Evolutionary conservation across 1,139 yeast genomes (phyloP).

Genomic region (Debaryomyces subglobosus): DNA sequence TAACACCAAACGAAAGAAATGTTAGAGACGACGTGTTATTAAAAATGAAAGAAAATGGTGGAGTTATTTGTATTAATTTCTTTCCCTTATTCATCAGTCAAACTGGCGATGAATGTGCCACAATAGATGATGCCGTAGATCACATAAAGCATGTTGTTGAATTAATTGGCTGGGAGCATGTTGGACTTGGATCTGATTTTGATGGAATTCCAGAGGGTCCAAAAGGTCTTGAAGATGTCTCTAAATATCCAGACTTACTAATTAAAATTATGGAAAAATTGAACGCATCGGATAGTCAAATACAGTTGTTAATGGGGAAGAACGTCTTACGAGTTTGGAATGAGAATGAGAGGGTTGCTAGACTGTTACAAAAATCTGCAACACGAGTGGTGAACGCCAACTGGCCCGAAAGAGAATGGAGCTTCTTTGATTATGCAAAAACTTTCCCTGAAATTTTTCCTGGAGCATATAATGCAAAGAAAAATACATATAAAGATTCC

Average conservation of each 20-base stretch:
- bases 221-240: constrained; percentile 53
- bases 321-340: constrained; percentile 51
- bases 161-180: constrained; percentile 56
- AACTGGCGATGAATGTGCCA: constrained; percentile 16
- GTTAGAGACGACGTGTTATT: constrained; percentile 18
- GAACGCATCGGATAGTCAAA: constrained; percentile 45
- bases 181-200: constrained; percentile 57
- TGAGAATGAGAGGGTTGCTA: constrained; percentile 38
- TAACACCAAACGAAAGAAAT: constrained; percentile 21
- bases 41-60: constrained; percentile 43
- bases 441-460: constrained; percentile 41
- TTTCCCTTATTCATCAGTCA: constrained; percentile 43
- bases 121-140: constrained; percentile 52
- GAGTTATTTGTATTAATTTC: constrained; percentile 54
- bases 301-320: constrained; percentile 48
- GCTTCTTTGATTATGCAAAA: constrained; percentile 32
- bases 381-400: constrained; percentile 37
- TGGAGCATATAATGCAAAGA: constrained; percentile 27
- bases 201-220: constrained; percentile 57
- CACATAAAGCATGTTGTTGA: constrained; percentile 48
- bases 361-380: constrained; percentile 15
- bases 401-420: constrained; percentile 48
- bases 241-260: constrained; percentile 54
- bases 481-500: constrained; percentile 4
- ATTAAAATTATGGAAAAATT: constrained; percentile 38